Percentiles rank a stretch among this genome's conserved stretches.
These are phyloP conservation scores for Russula dissimulans DNA, from an alignment of 768 basidiomycete species.

Conservation along the genomic window DNA sequence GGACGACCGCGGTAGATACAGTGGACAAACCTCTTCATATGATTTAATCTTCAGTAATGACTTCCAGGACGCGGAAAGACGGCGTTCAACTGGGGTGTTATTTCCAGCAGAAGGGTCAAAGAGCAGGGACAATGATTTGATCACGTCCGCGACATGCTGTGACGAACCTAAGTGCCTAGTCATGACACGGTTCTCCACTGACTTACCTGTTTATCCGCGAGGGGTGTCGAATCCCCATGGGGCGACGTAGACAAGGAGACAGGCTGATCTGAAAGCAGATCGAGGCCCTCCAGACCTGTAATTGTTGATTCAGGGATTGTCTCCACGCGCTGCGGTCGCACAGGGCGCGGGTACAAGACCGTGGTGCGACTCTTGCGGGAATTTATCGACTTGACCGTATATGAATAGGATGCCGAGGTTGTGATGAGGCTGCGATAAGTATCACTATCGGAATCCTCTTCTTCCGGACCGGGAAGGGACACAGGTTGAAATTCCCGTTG, in stretches of 20 bases:
- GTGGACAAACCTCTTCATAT: too few species aligned
- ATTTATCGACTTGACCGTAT: background rate
- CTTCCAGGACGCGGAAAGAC: too few species aligned
- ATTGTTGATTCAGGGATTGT: background rate
- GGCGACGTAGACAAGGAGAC: background rate
- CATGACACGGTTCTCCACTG: too few species aligned
- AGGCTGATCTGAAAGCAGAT: background rate
- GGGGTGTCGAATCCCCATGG: background rate
- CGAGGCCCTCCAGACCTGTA: background rate
- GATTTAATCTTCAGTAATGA: too few species aligned
- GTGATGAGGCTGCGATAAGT: background rate
- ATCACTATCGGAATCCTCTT: background rate
- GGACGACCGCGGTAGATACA: too few species aligned
- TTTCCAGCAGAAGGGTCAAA: background rate
- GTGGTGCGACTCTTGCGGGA: conserved; percentile 9
- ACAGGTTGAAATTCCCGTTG: background rate
- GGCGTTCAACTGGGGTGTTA: background rate
- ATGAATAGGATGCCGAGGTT: background rate
- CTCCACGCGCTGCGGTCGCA: background rate
- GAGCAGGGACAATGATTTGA: background rate
- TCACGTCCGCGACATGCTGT: background rate
- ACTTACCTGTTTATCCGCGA: background rate
- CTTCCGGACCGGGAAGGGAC: background rate
- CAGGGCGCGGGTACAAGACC: conserved; percentile 1
- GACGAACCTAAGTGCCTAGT: background rate